Conservation (phyloP, 2,329 filamentous ascomycete species). For the Nemania sp. region DNA sequence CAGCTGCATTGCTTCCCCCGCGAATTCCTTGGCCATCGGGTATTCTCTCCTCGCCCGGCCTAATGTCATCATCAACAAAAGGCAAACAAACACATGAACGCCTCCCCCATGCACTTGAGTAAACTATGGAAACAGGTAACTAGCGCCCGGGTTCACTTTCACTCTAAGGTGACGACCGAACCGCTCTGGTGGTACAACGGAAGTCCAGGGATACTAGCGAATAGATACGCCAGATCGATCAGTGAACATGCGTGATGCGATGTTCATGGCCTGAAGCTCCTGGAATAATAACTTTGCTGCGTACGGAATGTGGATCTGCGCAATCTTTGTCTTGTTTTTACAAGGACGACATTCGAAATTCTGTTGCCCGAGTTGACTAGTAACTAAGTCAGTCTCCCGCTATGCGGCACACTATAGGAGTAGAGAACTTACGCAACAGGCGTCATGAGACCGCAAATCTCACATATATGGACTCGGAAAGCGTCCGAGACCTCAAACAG, state of each 20-base stretch:
- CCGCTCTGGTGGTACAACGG: background rate
- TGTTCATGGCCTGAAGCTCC: constrained; percentile 97
- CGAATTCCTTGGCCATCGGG: no score
- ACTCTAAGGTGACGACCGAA: background rate
- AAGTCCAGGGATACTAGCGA: constrained; percentile 49
- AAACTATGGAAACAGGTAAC: background rate
- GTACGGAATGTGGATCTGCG: constrained; percentile 96
- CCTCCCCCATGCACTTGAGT: constrained; percentile 30
- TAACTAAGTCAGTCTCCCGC: background rate
- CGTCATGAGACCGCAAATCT: constrained; percentile 98
- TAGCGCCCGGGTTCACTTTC: background rate
- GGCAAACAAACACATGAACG: constrained; percentile 23
- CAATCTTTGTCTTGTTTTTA: constrained; percentile 99
- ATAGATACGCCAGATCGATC: constrained; percentile 76
- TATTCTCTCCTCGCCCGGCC: no score
- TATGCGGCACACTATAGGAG: background rate
- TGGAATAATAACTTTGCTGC: constrained; percentile 98
- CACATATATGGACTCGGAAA: constrained; percentile 96
- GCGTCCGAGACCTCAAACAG: constrained; percentile 97
- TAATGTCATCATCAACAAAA: no score
- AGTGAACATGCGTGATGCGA: constrained; percentile 96
- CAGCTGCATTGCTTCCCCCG: no score
- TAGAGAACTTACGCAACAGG: constrained; percentile 84
- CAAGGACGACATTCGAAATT: constrained; percentile 96
- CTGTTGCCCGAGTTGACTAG: constrained; percentile 88